Conservation (phyloP, 164 flowering plant species). For the Sextonia rubra region DNA sequence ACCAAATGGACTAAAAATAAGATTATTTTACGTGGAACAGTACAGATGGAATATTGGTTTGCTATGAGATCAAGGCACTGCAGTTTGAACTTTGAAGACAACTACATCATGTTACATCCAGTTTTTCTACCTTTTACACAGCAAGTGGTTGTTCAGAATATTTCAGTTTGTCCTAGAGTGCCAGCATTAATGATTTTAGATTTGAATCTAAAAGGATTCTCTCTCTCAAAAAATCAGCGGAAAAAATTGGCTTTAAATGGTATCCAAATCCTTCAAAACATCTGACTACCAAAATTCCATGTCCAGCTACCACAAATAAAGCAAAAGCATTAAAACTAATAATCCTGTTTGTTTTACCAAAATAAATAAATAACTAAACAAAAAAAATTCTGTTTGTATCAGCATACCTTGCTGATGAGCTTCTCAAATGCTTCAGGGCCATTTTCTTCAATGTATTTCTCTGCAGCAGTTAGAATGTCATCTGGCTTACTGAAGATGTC, state of each 20-base stretch:
- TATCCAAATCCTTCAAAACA: not conserved
- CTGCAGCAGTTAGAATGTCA: constrained; percentile 69
- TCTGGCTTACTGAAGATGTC: constrained; percentile 47
- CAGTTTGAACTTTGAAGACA: no score
- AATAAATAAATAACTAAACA: not conserved
- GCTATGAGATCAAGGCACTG: no score
- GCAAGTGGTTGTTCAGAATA: no score
- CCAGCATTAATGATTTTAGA: no score
- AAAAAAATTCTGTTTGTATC: not conserved
- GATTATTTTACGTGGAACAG: no score
- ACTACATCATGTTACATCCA: no score
- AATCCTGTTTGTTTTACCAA: not conserved
- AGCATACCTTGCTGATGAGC: constrained; percentile 49
- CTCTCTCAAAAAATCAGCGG: not conserved
- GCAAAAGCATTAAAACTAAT: not conserved
- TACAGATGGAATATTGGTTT: no score
- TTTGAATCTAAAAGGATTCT: not conserved
- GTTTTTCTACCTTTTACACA: no score
- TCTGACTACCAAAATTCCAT: not conserved
- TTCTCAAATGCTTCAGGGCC: constrained; percentile 77
- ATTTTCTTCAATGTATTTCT: constrained; percentile 67
- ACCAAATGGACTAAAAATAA: no score
- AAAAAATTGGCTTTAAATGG: not conserved
- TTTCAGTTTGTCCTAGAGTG: no score
- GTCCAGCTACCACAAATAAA: not conserved